Percentiles rank a stretch among this genome's conserved stretches.
phyloP scores from a whole-genome alignment of 2,329 filamentous ascomycete species.

The Achaetomium macrosporum region DNA sequence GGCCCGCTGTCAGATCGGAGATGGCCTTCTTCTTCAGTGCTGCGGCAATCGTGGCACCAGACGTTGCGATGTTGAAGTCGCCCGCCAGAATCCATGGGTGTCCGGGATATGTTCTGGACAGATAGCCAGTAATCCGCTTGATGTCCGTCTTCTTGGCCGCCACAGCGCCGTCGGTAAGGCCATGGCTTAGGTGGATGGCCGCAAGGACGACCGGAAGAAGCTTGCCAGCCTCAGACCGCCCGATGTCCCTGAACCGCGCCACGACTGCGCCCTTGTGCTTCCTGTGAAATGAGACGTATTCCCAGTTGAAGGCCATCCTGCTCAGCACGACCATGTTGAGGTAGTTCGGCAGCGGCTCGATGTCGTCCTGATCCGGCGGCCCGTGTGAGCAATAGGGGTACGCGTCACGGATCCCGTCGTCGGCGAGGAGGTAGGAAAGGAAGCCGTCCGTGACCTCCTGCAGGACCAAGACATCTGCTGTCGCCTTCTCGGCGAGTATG shows the following conservation, averaged over 20 bases:
- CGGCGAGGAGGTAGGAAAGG: conserved; percentile 47
- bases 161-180: conserved; percentile 53
- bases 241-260: conserved; percentile 34
- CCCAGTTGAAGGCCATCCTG: conserved; percentile 50
- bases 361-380: conserved; percentile 45
- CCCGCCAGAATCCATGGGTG: conserved; percentile 54
- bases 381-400: conserved; percentile 56
- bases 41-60: conserved; percentile 47
- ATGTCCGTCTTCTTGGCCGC: conserved; percentile 52
- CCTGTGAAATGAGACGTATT: conserved; percentile 45
- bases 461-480: conserved; percentile 46
- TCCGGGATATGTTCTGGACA: conserved; percentile 36
- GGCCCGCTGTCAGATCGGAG: conserved; percentile 40
- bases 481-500: conserved; percentile 37
- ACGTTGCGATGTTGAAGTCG: conserved; percentile 61
- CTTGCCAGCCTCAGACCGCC: conserved; percentile 21
- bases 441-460: conserved; percentile 63
- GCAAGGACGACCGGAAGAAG: conserved; percentile 44
- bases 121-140: conserved; percentile 41
- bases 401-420: conserved; percentile 38
- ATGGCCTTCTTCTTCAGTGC: conserved; percentile 49
- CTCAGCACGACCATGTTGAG: conserved; percentile 58
- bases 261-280: conserved; percentile 55
- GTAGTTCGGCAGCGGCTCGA: conserved; percentile 52
- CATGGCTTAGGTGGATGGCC: conserved; percentile 56